A percentile compares a stretch with the other conserved stretches of the same genome.
These are phyloP conservation scores for Cystofilobasidium bisporidii DNA, from an alignment of 768 basidiomycete genomes.

Conservation along the genomic window DNA sequence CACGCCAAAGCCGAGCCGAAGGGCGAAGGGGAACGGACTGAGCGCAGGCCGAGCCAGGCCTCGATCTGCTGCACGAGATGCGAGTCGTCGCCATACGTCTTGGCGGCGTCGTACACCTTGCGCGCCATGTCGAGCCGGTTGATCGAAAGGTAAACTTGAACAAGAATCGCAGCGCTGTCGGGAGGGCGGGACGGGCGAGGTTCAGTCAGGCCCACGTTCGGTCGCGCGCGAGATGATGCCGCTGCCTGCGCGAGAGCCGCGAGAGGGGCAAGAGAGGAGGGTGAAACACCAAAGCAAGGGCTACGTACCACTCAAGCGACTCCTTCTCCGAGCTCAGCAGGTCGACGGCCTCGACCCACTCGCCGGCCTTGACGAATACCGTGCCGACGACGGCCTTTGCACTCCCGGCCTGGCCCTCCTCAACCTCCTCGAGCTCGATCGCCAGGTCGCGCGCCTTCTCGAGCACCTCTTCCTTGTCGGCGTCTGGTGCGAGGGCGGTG, in stretches of 20 bases:
- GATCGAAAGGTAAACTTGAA: conserved; percentile 84
- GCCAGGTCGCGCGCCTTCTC: conserved; percentile 77
- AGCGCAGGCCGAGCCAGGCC: conserved; percentile 48
- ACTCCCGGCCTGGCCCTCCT: conserved; percentile 48
- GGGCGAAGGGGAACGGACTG: conserved; percentile 31
- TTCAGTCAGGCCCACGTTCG: too few species aligned
- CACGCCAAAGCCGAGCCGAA: too few species aligned
- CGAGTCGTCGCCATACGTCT: conserved; percentile 80
- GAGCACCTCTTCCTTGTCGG: conserved; percentile 46
- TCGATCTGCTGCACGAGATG: conserved; percentile 82
- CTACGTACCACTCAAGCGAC: conserved; percentile 73
- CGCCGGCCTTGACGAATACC: conserved; percentile 71
- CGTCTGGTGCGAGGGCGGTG: conserved; percentile 42
- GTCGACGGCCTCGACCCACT: conserved; percentile 85
- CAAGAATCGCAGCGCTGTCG: conserved; percentile 63
- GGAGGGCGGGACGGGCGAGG: conserved; percentile 6
- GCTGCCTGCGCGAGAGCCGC: too few species aligned
- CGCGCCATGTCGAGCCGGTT: conserved; percentile 77
- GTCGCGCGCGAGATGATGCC: too few species aligned
- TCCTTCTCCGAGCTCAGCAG: conserved; percentile 63
- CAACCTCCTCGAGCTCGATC: conserved; percentile 67
- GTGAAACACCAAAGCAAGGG: background rate
- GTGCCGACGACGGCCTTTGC: conserved; percentile 74
- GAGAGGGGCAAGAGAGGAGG: conserved; percentile 6
- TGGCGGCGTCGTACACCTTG: conserved; percentile 71